Evolutionary conservation across 2,329 filamentous ascomycete genomes (phyloP), one percentile per base, ranked within the genome.

Genomic region (Pseudogymnoascus sp.): DNA sequence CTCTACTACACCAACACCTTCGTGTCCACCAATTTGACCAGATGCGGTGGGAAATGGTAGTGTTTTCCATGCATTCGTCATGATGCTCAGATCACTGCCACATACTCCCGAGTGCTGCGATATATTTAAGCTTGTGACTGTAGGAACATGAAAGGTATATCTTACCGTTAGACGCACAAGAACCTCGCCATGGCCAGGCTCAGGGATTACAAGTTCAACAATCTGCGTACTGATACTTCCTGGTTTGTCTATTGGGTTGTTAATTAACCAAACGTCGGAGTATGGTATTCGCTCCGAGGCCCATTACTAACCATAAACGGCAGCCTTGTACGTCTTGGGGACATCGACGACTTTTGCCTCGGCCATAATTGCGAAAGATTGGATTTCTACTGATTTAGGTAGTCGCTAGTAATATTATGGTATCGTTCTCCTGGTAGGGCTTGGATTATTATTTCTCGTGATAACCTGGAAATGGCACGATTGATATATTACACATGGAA

Each of bases 21-120:
- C 87, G 70, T 90, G 87, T 3, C 87, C 87, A 42, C 87, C 87
- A 3, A 88, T 80, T 72, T 88, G 86, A 9, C 84, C 83, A 4
- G 44, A 10, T 28, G 19, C 19, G 44, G 44, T 50, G 13, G 44
- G 17, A 28, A 21, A 28, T 68, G 59, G 60, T 15, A 44, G n/a
- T 33, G 15, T 23, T 68, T 75, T 72, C 17, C 71, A 73, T 36
- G 68, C 65, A 65, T 80, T 80, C 23, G 77, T 78, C 80, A 83
- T 83, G 47, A 86, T 74, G 59, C 80, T 83, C 66, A 84, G 75
- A 69, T 88, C 85, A 2, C 80, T 84, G 71, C 88, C 85, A 74
- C 85, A 88, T 53, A 88, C 85, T 60, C 86, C 86, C 0, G 83
- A 83, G 70, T 87, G 85, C 35, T 36, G 35, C 13, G 15, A 36